Evolutionary conservation across 176 grass and related monocot genomes (phyloP), one percentile per base, ranked within the genome.

Genomic region (Coix lacrymajobi): DNA sequence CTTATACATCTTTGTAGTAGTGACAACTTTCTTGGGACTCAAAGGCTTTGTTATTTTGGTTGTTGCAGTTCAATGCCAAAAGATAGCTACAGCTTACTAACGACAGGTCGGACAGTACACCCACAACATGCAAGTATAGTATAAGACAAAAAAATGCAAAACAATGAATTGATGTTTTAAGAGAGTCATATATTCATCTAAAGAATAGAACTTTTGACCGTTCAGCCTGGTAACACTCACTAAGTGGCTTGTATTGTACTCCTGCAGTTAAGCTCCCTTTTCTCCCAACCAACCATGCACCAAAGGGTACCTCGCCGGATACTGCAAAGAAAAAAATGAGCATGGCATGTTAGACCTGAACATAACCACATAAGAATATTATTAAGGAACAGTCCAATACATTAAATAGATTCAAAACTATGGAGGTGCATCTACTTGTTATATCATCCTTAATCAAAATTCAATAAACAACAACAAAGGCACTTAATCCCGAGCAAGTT

Each of bases 231-330:
- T 76, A 76, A 75, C 36, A 93, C 92, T 93, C 67, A 97, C 95
- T 63, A 67, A 80, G 69, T 72, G 86, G 90, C 70, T 88, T 94
- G 81, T 91, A 97, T 68, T 92, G 80, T 77, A 94, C 20, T 83
- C 95, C 95, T 80, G 83, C 84, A 87, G 81, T 91, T 79, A 97
- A 80, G 58, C 88, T 87, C 54, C 92, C 95, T 54, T 38, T 84
- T 82, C 86, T 92, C 31, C 81, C 88, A 46, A 92, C 92, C 71
- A 97, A 84, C 95, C 95, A 97, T 81, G 86, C 86, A 71, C 87
- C 89, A 69, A 79, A 58, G 34, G 90, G 88, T 70, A 78, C 76
- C 83, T 95, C 84, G 58, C 86, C 57, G 25, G 88, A 86, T 70
- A 77, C 96, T 98, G 72, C 33, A 88, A 88, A 77, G 24, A 54